Base-by-base conservation (phyloP, 495 filamentous ascomycete species). In the Astrocystis sublimbata region DNA sequence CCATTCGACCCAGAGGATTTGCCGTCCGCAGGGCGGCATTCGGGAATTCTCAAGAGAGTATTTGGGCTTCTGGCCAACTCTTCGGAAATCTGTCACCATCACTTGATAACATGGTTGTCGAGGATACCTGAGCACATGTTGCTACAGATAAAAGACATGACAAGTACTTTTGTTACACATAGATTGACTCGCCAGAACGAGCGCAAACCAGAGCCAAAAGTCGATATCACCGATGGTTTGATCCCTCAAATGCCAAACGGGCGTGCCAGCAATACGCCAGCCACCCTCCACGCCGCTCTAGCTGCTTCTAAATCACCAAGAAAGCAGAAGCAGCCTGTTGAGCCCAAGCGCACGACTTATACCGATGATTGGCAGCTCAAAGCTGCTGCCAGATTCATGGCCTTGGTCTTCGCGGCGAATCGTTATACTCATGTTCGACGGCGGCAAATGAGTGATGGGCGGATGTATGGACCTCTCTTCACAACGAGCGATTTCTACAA, bases 301-400 rank as follows among this genome's bases (percentile, higher is more conserved):
- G 89, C 86, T 52, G 65, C 69, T 26, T 63, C 74, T 1, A 67
- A 63, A 21, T 55, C 65, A 35, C 58, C 63, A 17, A 72, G 66
- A 58, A 73, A 69, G 41, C 61, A 68, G 51, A 76, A 81, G 76
- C 78, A 79, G 74, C 60, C 78, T 72, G 54, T 79, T 68, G 71
- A 87, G 74, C 79, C 80, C 15, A 79, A 85, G 42, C 81, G 80
- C 13, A 80, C 88, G 0, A 70, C 86, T 1, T 96, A 96, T 66
- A 81, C 83, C 24, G 91, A 93, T 54, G 93, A 97, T 68, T 97
- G 93, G 93, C 93, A 97, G 73, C 85, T 96, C 41, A 89, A 87
- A 67, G 89, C 89, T 21, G 90, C 89, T 12, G 88, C 92, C 5
- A 86, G 87, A 63, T 84, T 96, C 1, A 90, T 96, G 85, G 86